These are phyloP conservation scores for Vickermania ingenoplastis DNA, from an alignment of 208 protist species.

Conservation along the genomic window DNA sequence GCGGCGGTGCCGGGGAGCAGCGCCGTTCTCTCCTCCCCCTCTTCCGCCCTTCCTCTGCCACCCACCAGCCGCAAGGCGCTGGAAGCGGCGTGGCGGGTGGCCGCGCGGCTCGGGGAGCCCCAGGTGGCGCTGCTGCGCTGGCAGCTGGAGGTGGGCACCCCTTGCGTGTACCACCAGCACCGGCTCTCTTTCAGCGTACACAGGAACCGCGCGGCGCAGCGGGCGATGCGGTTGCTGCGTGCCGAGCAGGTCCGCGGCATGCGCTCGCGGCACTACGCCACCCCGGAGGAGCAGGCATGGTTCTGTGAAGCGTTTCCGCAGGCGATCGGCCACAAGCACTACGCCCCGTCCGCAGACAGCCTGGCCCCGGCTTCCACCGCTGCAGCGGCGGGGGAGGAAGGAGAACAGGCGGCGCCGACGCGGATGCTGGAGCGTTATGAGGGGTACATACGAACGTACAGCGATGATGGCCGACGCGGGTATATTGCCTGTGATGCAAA, in stretches of 20 bases:
- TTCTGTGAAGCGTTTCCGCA: slow-evolving; percentile 41
- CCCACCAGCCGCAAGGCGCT: slow-evolving; percentile 2
- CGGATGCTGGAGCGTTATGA: slow-evolving; percentile 29
- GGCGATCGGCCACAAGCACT: slow-evolving; percentile 17
- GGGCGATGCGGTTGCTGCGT: slow-evolving; percentile 39
- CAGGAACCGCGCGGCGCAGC: slow-evolving; percentile 30
- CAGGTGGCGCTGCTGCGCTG: slow-evolving; percentile 4
- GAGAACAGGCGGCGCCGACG: neutral
- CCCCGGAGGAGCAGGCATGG: slow-evolving; percentile 62
- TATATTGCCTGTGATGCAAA: slow-evolving; percentile 22
- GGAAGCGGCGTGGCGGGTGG: neutral
- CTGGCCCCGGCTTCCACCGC: neutral
- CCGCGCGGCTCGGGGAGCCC: neutral
- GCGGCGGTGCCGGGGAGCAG: slow-evolving; percentile 3
- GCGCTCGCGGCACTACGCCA: slow-evolving; percentile 21
- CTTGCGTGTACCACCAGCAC: slow-evolving; percentile 7
- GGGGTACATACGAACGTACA: slow-evolving; percentile 52
- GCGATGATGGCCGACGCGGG: slow-evolving; percentile 53
- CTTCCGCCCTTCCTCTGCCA: neutral
- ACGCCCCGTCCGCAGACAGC: neutral
- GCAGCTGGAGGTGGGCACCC: slow-evolving; percentile 1
- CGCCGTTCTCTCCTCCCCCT: neutral
- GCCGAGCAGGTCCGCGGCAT: slow-evolving; percentile 57
- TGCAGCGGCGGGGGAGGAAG: neutral
- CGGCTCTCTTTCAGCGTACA: slow-evolving; percentile 43